phyloP scores from a whole-genome alignment of 306 rosid genomes.

The Malus asiatica region DNA sequence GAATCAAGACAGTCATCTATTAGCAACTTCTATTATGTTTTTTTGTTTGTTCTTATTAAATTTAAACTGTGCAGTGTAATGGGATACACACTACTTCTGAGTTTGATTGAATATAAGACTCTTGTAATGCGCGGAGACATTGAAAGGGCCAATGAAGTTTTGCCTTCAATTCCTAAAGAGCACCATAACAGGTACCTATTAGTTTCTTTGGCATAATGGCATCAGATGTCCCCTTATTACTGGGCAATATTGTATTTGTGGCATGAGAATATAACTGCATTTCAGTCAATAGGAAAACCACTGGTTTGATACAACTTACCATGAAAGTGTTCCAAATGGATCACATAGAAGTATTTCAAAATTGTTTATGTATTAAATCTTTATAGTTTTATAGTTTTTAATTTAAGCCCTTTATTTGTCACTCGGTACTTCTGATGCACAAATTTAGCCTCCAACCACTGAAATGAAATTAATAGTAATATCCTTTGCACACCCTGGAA shows the following conservation, averaged over 20 bases:
- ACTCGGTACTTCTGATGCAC: not conserved
- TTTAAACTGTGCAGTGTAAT: constrained; percentile 56
- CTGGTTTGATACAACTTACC: not conserved
- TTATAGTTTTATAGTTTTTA: not conserved
- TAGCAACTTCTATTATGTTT: not conserved
- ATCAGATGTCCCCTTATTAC: not conserved
- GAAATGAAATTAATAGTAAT: not conserved
- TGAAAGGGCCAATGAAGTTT: constrained; percentile 85
- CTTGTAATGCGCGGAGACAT: constrained; percentile 98
- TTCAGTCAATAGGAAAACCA: not conserved
- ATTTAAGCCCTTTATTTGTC: not conserved
- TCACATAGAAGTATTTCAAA: not conserved
- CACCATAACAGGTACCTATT: constrained; percentile 75
- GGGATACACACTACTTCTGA: constrained; percentile 89
- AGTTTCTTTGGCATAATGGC: not conserved
- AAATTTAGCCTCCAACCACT: not conserved
- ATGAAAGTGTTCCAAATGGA: not conserved
- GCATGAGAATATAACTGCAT: not conserved
- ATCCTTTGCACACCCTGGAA: not conserved
- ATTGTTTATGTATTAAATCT: not conserved
- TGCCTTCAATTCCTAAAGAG: constrained; percentile 93
- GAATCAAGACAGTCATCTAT: constrained; percentile 11
- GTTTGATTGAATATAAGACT: constrained; percentile 97
- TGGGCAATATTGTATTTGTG: not conserved
- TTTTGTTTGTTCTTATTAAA: not conserved